phyloP scores from a whole-genome alignment of 2,329 filamentous ascomycete genomes.

The Aspergillus bombycis region DNA sequence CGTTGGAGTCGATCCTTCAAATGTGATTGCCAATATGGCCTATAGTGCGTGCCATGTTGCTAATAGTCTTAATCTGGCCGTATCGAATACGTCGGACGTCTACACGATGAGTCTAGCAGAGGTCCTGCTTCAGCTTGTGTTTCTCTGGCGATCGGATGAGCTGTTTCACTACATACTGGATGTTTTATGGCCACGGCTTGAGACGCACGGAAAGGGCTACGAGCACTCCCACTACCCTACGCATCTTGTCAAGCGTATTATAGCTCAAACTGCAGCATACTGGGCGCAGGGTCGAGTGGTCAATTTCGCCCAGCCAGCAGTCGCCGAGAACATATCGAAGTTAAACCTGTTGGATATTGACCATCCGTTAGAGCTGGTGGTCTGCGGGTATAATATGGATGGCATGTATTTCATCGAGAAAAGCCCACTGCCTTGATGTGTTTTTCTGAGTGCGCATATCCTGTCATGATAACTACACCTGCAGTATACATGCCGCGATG shows the following conservation, averaged over 20 bases:
- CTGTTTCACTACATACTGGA: conserved; percentile 19
- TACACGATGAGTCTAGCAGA: conserved; percentile 21
- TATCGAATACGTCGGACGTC: conserved; percentile 12
- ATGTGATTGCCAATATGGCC: not conserved
- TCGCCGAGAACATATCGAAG: conserved; percentile 16
- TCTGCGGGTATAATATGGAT: conserved; percentile 9
- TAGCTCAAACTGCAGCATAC: conserved; percentile 16
- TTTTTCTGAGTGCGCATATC: too few species aligned
- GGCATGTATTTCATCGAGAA: conserved; percentile 8
- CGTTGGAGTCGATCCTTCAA: not conserved
- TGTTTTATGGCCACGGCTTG: conserved; percentile 23
- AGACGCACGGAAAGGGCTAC: conserved; percentile 20
- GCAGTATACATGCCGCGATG: too few species aligned
- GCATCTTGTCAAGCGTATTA: conserved; percentile 25
- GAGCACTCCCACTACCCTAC: conserved; percentile 30
- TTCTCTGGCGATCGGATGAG: conserved; percentile 2
- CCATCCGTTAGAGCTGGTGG: conserved; percentile 9
- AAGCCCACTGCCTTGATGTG: not conserved
- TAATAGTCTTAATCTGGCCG: not conserved
- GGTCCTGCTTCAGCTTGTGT: conserved; percentile 12
- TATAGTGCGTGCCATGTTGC: conserved; percentile 5
- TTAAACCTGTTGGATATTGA: conserved; percentile 16
- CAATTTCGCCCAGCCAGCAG: conserved; percentile 10
- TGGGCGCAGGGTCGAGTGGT: conserved; percentile 8
- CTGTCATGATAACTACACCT: too few species aligned